Conservation (phyloP, 305 asterid genomes). For the Withania somnifera region DNA sequence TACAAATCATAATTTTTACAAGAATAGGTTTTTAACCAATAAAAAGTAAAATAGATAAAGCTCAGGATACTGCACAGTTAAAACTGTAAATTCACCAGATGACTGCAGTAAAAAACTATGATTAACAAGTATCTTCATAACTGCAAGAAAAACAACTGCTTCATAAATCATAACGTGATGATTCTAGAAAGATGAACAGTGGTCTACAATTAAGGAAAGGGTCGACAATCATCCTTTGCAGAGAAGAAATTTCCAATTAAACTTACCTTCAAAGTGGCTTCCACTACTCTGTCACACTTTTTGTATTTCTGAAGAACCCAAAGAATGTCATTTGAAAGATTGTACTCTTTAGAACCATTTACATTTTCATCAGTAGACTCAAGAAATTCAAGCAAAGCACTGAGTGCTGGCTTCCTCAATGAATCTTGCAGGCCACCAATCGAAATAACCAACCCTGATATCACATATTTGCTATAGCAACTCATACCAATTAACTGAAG, state of each 20-base stretch:
- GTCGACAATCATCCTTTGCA: not conserved
- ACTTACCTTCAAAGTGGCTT: constrained; percentile 81
- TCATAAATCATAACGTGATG: not conserved
- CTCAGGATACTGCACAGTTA: not conserved
- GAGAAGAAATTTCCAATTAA: not conserved
- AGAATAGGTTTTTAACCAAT: not conserved
- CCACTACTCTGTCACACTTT: constrained; percentile 70
- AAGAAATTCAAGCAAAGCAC: constrained; percentile 71
- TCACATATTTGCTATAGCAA: constrained; percentile 64
- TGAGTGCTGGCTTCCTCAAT: constrained; percentile 61
- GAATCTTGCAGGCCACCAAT: constrained; percentile 94
- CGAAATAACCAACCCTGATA: constrained; percentile 80
- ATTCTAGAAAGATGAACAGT: not conserved
- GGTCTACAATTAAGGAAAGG: not conserved
- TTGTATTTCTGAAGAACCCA: constrained; percentile 71
- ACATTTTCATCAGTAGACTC: constrained; percentile 33
- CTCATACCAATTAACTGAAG: constrained; percentile 56
- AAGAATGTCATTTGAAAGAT: constrained; percentile 61
- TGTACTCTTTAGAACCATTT: constrained; percentile 31
- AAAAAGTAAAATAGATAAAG: not conserved
- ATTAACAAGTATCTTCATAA: not conserved
- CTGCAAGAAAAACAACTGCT: not conserved
- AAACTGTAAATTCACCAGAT: not conserved
- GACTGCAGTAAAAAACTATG: not conserved
- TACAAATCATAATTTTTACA: not conserved